Conservation (phyloP, 768 basidiomycete genomes). For the Glaciozyma martinii region DNA sequence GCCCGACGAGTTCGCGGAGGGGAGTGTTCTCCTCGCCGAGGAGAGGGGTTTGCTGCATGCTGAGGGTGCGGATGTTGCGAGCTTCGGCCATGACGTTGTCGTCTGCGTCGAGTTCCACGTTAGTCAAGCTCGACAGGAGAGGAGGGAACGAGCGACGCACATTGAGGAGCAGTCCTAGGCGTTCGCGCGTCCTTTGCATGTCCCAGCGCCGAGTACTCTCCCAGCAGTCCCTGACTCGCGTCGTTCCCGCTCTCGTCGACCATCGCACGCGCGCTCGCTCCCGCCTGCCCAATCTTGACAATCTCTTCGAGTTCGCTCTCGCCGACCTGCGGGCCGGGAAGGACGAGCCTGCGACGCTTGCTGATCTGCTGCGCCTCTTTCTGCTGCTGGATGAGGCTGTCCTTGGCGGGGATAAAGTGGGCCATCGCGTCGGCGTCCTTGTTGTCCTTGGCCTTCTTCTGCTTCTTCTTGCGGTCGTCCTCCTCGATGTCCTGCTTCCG, state of each 20-base stretch:
- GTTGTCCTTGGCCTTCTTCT: constrained; percentile 62
- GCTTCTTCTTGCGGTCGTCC: constrained; percentile 81
- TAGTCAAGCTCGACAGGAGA: background rate
- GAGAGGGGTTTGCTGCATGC: constrained; percentile 80
- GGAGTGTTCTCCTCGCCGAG: constrained; percentile 98
- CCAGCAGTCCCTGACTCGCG: constrained; percentile 73
- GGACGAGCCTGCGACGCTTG: constrained; percentile 66
- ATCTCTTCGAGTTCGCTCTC: constrained; percentile 94
- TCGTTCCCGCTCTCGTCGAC: constrained; percentile 63
- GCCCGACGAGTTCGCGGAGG: constrained; percentile 59
- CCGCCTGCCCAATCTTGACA: constrained; percentile 91
- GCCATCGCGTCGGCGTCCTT: constrained; percentile 52
- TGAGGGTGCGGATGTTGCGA: constrained; percentile 89
- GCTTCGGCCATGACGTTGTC: constrained; percentile 93
- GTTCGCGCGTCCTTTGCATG: constrained; percentile 85
- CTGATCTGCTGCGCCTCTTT: constrained; percentile 94
- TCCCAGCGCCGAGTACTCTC: constrained; percentile 85
- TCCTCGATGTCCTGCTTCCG: constrained; percentile 90
- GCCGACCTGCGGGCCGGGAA: constrained; percentile 86
- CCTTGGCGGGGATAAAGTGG: constrained; percentile 91
- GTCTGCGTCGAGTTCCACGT: constrained; percentile 47
- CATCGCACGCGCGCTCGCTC: constrained; percentile 76
- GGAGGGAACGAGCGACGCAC: constrained; percentile 48
- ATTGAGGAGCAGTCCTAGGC: constrained; percentile 84
- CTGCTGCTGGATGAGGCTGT: constrained; percentile 64